Base-by-base conservation (phyloP, 352 stramenopile species). In the Pythium guiyangense region DNA sequence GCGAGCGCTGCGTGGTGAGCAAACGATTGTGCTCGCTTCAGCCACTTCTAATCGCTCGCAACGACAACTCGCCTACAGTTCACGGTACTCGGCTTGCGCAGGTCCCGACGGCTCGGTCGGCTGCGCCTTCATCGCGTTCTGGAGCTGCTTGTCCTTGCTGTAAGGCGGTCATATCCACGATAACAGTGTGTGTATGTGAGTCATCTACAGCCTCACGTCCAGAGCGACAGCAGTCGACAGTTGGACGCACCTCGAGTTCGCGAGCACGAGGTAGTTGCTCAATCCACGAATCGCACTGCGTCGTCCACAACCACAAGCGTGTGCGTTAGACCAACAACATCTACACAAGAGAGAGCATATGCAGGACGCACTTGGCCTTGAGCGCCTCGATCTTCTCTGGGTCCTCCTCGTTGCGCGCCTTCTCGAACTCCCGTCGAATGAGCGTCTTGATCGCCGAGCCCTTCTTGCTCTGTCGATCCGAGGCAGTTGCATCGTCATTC, bases 241-340 rank as follows among this genome's bases (percentile, higher is more conserved):
- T 5, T 29, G 34, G 17, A 61, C 68, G 62, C n/a, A 87, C 77
- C 74, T 92, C 40, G 84, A 89, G 63, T 94, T 94, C 52, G 84
- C 84, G 69, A 94, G 70, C 63, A 94, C 74, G 40, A 94, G 63
- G 66, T 94, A 94, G 77, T 94, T 94, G 62, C 84, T 94, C 45
- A 94, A 61, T 44, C 84, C 84, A 52, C 84, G 82, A 29, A 94
- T 68, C 25, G 84, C 84, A 57, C 84, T 93, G 52, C 17, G 27
- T 53, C n/a, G 12, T 39, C 42, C 8, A 26, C 55, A 58, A 10
- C 46, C 17, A 34, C 11, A 10, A 8, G 11, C 12, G 17, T 10
- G 18, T 49, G 25, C 34, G 26, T 31, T 3, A 37, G 9, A 40
- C n/a, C 39, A 25, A 2, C 12, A 14, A n/a, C n/a, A n/a, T n/a